Percentiles rank a stretch among this genome's conserved stretches.
Conservation (phyloP, 2,329 filamentous ascomycete species). For the Ophioceras dolichostomum region DNA sequence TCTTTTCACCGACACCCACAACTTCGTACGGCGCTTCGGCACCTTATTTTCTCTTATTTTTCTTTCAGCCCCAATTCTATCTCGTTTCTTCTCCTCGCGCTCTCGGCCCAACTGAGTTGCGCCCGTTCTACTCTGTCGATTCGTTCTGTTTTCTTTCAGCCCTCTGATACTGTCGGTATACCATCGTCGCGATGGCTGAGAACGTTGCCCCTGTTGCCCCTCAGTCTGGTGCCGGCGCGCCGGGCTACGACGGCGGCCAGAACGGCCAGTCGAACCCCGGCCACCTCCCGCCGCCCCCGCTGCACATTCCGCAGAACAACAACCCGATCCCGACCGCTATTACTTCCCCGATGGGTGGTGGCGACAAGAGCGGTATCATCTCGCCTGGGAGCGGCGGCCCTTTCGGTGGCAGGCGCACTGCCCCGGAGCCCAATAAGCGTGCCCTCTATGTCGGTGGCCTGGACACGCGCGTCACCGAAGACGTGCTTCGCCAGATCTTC, state of each 20-base stretch:
- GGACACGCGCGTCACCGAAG: slow-evolving; percentile 90
- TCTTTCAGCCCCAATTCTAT: slow-evolving; percentile 1
- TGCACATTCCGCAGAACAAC: slow-evolving; percentile 92
- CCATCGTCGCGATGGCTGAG: slow-evolving; percentile 56
- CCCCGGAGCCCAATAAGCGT: slow-evolving; percentile 96
- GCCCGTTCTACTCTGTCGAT: not conserved
- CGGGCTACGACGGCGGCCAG: slow-evolving; percentile 67
- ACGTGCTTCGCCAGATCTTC: slow-evolving; percentile 94
- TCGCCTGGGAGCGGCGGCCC: slow-evolving; percentile 74
- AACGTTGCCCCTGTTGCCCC: slow-evolving; percentile 49
- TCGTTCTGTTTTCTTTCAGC: too few relatives aligned
- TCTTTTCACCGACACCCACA: too few relatives aligned
- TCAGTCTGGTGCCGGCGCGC: slow-evolving; percentile 55
- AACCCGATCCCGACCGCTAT: slow-evolving; percentile 92
- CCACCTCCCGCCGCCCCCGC: slow-evolving; percentile 82
- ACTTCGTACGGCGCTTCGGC: too few relatives aligned
- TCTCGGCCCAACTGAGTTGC: not conserved
- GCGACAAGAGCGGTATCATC: slow-evolving; percentile 53
- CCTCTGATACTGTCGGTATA: slow-evolving; percentile 1
- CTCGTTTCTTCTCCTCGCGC: not conserved
- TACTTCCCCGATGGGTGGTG: slow-evolving; percentile 69
- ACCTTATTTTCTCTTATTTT: slow-evolving; percentile 5
- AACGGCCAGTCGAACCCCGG: slow-evolving; percentile 56
- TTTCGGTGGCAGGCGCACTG: slow-evolving; percentile 77
- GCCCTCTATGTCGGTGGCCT: slow-evolving; percentile 92